Percentiles rank a stretch among this genome's conserved stretches.
Conservation (phyloP, 306 rosid species). For the Abrus precatorius region DNA sequence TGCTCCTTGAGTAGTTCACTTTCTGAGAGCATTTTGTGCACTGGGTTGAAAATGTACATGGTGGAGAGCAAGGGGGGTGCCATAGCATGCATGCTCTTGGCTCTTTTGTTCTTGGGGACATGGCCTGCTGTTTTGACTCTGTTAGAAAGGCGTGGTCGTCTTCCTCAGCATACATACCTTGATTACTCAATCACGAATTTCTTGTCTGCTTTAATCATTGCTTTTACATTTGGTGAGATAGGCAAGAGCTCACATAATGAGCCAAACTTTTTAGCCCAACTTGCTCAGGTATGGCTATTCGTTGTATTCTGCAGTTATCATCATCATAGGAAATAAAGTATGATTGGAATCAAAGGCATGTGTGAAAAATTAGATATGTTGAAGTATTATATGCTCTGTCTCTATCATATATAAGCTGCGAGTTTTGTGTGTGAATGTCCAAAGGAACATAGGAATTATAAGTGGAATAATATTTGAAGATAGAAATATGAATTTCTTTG, state of each 20-base stretch:
- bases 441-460: neutral
- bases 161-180: slow-evolving; percentile 94
- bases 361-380: slow-evolving; percentile 9
- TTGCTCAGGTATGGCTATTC: slow-evolving; percentile 65
- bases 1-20: slow-evolving; percentile 43
- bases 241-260: slow-evolving; percentile 62
- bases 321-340: too few relatives aligned
- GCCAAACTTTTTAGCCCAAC: slow-evolving; percentile 81
- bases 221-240: slow-evolving; percentile 81
- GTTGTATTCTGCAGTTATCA: slow-evolving; percentile 15
- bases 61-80: slow-evolving; percentile 96
- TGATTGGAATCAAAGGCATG: neutral
- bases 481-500: neutral
- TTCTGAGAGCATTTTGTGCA: slow-evolving; percentile 47
- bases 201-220: slow-evolving; percentile 82
- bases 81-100: slow-evolving; percentile 83
- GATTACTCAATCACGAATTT: slow-evolving; percentile 92
- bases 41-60: slow-evolving; percentile 68
- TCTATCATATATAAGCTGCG: neutral
- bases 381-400: neutral
- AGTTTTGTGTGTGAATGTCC: neutral
- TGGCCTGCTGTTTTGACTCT: slow-evolving; percentile 92
- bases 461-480: neutral
- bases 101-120: slow-evolving; percentile 85
- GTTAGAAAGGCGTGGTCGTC: slow-evolving; percentile 89